Evolutionary conservation across 2,329 filamentous ascomycete species (phyloP), one percentile per base, ranked within the genome.

Genomic region (Penicillium sp.): DNA sequence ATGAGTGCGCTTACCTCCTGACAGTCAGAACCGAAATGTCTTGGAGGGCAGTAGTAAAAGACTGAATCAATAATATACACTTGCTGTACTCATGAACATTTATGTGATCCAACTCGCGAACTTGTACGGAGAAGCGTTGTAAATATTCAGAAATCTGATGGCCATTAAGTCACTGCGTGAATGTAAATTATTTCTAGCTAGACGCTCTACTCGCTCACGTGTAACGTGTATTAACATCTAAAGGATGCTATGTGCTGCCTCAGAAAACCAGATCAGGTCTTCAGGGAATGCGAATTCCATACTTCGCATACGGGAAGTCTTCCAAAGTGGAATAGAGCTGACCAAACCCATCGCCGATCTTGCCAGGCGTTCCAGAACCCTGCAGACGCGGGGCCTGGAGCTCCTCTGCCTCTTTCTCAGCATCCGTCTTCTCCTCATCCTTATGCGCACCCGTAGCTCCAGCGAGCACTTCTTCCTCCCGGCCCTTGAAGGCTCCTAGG

Each of bases 381-480:
- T 74, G 69, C n/a, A 74, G 62, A 42, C 74, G 66, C 53, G 59
- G 63, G 26, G 70, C 68, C 50, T 76, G 74, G 13, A 72, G 64
- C 31, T 70, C 71, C 55, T 76, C 72, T 37, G 71, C 74, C 56
- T 74, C 76, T 59, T 69, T 72, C 57, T 73, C 73, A 5, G 67
- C 65, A 53, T 64, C 68, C 6, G 69, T 65, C 67, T 68, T 78
- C 70, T 81, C 80, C 43, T 75, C 74, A 53, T 83, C 82, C 61
- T 82, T 83, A 60, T 85, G 88, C 75, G 89, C 85, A 1, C 89
- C 89, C 24, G 88, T 92, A 64, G 85, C 77, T 0, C 92, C 94
- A 0, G 94, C 93, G 22, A 99, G 77, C 3, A 99, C 90, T 70
- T 92, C 85, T 11, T 82, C 82, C 77, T 96, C 91, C 42, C 87